These are phyloP conservation scores for Fraxinus dipetala DNA, from an alignment of 305 asterid genomes.

Conservation along the genomic window DNA sequence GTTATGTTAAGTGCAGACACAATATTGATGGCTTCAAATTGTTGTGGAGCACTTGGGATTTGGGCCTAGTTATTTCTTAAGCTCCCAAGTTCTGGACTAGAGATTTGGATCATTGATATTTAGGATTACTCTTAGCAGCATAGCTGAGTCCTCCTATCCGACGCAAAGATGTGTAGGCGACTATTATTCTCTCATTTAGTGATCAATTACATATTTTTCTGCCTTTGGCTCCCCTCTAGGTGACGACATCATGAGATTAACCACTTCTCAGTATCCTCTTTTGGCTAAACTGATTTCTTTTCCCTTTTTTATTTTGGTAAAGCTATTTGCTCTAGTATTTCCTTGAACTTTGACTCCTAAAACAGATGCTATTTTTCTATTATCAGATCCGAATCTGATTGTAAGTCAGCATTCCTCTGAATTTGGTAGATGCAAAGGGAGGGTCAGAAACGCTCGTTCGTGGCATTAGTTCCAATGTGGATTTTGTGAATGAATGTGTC, in stretches of 20 bases:
- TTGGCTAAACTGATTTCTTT: background rate
- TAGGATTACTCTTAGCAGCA: background rate
- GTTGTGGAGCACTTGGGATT: background rate
- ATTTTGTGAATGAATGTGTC: conserved; percentile 20
- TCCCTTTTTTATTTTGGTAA: background rate
- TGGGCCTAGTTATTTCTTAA: background rate
- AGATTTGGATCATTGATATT: background rate
- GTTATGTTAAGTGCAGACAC: background rate
- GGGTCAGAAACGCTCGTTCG: conserved; percentile 13
- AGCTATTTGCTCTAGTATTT: background rate
- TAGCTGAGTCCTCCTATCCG: background rate
- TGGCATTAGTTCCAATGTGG: conserved; percentile 20
- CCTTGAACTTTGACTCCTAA: background rate
- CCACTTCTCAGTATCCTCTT: background rate
- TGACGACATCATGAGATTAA: background rate
- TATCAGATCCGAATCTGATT: background rate
- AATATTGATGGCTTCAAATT: background rate
- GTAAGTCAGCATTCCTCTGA: background rate
- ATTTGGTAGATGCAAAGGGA: background rate
- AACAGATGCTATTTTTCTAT: background rate
- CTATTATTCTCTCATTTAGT: background rate
- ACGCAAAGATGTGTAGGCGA: background rate
- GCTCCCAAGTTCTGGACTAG: background rate
- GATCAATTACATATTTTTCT: background rate
- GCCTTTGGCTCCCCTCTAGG: background rate